A percentile compares a stretch with the other conserved stretches of the same genome.
phyloP scores from a whole-genome alignment of 768 basidiomycete genomes.

The Jaapia argillacea region DNA sequence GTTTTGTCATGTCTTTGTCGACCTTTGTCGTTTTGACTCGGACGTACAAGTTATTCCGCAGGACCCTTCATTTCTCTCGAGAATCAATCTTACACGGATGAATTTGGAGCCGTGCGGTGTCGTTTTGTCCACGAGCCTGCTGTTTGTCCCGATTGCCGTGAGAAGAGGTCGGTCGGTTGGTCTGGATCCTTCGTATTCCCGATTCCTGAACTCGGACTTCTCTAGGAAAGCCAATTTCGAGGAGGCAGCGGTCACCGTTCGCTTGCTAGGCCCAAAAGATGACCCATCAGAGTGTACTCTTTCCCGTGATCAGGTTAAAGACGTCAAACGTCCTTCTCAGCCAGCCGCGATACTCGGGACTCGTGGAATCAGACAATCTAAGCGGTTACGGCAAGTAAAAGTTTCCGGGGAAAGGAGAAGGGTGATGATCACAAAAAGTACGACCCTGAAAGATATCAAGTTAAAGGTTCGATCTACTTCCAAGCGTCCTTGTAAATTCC shows the following conservation, averaged over 20 bases:
- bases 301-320: conserved; percentile 26
- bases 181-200: no score
- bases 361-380: conserved; percentile 45
- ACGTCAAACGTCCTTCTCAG: conserved; percentile 21
- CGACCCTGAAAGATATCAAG: conserved; percentile 73
- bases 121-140: conserved; percentile 37
- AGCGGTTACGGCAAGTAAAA: conserved; percentile 52
- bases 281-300: no score
- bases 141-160: conserved; percentile 53
- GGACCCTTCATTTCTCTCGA: conserved; percentile 44
- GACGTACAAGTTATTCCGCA: conserved; percentile 41
- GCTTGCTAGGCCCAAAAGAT: no score
- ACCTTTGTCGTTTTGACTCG: no score
- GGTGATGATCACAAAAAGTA: conserved; percentile 50
- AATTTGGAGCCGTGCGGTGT: no score
- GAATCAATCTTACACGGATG: conserved; percentile 19
- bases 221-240: no score
- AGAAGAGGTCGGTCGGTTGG: conserved; percentile 54
- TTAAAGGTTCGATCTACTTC: conserved; percentile 36
- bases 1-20: no score
- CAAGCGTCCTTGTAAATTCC: not conserved
- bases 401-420: conserved; percentile 38
- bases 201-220: no score
- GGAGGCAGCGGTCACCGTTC: no score
- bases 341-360: conserved; percentile 3